Base-by-base conservation (phyloP, 2,329 filamentous ascomycete genomes). In the Penicillium sp. region DNA sequence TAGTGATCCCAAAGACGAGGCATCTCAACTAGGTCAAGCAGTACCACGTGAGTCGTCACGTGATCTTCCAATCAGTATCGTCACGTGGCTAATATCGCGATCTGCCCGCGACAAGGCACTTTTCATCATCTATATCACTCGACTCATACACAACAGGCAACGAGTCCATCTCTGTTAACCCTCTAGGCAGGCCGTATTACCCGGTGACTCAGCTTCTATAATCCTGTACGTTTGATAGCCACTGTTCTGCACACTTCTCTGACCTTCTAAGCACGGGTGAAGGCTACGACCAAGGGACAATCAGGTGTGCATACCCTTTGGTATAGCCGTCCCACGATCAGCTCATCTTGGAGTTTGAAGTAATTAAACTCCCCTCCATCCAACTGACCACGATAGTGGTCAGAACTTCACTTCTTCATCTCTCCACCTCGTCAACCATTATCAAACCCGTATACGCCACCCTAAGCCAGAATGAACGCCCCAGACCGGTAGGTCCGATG, bases 381-480 rank as follows among this genome's bases (percentile, higher is more conserved):
- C 31, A 31, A 31, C 31, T 31, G 31, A 10, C 7, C 7, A 31
- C 31, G 6, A 27, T 1, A 7, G 31, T 10, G 7, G 31, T 31
- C 31, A 31, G 31, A 31, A 10, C 31, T 31, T 31, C 27, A 31
- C 27, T 31, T 9, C 27, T 31, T 31, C 27, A 31, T 1, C 31
- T 31, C 7, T 31, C 31, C 31, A 31, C 31, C 31, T 31, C 16
- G 4, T 10, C 24, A 44, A 44, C 24, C 22, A 46, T 13, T n/a
- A n/a, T 46, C 43, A 31, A 41, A n/a, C 22, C 27, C 14, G 19
- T 14, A 44, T 16, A 31, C 31, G 24, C 41, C 18, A 16, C 41
- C 24, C 13, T 11, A 14, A 22, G 19, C 13, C 68, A 74, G 66
- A 19, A 85, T 85, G 83, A 85, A 85, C 73, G 71, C 71, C 0